These are phyloP conservation scores for Phlyctochytrium arcticum DNA, from an alignment of 192 early-diverging fungal genomes.

Conservation along the genomic window DNA sequence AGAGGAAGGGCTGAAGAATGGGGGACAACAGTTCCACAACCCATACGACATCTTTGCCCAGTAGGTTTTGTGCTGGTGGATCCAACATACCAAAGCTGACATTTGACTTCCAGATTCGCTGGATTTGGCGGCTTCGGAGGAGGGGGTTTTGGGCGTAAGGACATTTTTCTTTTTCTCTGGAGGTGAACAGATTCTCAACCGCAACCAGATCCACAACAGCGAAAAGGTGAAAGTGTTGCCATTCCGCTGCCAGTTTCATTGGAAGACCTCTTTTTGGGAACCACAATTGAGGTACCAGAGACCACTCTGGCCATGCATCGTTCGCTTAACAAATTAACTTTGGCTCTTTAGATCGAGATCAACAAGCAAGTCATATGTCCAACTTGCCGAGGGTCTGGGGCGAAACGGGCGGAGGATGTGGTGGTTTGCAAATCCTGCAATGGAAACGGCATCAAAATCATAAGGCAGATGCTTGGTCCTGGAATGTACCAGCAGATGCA, in stretches of 20 bases:
- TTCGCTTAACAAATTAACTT: background rate
- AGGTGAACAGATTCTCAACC: too few relatives aligned
- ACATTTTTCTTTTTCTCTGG: too few relatives aligned
- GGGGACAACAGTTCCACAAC: slow-evolving; percentile 74
- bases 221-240: slow-evolving; percentile 75
- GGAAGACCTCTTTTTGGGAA: slow-evolving; percentile 86
- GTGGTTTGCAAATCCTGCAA: slow-evolving; percentile 74
- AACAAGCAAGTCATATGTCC: slow-evolving; percentile 92
- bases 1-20: slow-evolving; percentile 88
- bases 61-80: slow-evolving; percentile 24
- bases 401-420: slow-evolving; percentile 77
- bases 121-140: slow-evolving; percentile 54
- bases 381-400: slow-evolving; percentile 89
- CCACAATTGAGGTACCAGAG: slow-evolving; percentile 59
- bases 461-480: slow-evolving; percentile 83
- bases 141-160: slow-evolving; percentile 33
- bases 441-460: slow-evolving; percentile 75
- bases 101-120: background rate
- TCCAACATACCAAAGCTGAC: background rate
- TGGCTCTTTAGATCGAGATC: slow-evolving; percentile 68
- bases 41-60: slow-evolving; percentile 98
- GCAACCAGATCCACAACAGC: slow-evolving; percentile 51
- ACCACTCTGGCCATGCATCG: too few relatives aligned
- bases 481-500: slow-evolving; percentile 96
- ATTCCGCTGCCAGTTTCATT: slow-evolving; percentile 81